Conservation (phyloP, 2,329 filamentous ascomycete genomes). For the Cercospora zeae-maydis region DNA sequence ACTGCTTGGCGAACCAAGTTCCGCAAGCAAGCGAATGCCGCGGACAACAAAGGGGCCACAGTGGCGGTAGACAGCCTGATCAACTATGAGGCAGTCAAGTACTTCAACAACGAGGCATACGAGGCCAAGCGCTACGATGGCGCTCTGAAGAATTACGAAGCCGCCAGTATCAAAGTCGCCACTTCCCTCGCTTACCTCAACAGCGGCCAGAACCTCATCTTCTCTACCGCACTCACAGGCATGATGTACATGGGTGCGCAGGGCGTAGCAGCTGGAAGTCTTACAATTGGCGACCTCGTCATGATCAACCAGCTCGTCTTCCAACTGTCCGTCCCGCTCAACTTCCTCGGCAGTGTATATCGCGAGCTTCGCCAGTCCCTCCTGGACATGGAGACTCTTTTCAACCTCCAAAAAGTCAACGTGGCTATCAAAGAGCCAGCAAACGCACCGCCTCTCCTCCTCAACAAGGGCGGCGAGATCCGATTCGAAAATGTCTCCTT, state of each 20-base stretch:
- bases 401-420: constrained; percentile 96
- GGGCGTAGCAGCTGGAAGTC: constrained; percentile 72
- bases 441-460: constrained; percentile 66
- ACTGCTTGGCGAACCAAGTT: constrained; percentile 98
- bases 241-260: constrained; percentile 98
- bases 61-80: constrained; percentile 95
- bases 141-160: constrained; percentile 81
- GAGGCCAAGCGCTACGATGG: constrained; percentile 88
- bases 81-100: constrained; percentile 98
- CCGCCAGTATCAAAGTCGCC: constrained; percentile 92
- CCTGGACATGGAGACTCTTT: constrained; percentile 97
- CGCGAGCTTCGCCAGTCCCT: constrained; percentile 91
- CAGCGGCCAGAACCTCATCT: constrained; percentile 94
- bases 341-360: constrained; percentile 97
- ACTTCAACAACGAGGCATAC: constrained; percentile 98
- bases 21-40: constrained; percentile 87
- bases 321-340: constrained; percentile 91
- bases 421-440: constrained; percentile 76
- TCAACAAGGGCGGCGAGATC: constrained; percentile 81
- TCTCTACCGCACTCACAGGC: constrained; percentile 83
- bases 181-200: constrained; percentile 92
- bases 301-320: constrained; percentile 99
- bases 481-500: constrained; percentile 93
- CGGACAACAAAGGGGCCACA: constrained; percentile 91
- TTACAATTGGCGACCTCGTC: constrained; percentile 93